phyloP scores from a whole-genome alignment of 305 asterid genomes.

The Ajuga reptans region DNA sequence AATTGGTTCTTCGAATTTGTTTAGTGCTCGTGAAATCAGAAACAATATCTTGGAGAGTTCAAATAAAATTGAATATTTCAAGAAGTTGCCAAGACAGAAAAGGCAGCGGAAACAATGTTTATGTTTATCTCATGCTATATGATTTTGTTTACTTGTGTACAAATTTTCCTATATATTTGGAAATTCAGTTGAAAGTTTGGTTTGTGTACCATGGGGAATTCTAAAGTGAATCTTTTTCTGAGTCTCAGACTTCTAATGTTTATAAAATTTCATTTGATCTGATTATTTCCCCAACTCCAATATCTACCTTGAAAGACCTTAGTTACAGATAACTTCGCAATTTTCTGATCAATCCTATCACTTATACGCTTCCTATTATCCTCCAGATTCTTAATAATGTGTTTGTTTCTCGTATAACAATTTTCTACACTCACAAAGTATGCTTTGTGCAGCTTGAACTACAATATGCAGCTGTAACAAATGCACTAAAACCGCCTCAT shows the following conservation, averaged over 20 bases:
- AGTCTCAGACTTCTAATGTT: not conserved
- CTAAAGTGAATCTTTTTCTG: not conserved
- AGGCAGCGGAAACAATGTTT: not conserved
- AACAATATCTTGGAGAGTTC: not conserved
- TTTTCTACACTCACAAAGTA: constrained; percentile 18
- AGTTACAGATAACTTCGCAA: not conserved
- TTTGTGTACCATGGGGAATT: no score
- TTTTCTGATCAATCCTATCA: not conserved
- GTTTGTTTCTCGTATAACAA: constrained; percentile 13
- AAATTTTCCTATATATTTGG: not conserved
- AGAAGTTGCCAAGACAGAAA: not conserved
- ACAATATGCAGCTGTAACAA: constrained; percentile 57
- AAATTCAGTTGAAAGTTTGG: not conserved
- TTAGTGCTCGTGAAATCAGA: not conserved
- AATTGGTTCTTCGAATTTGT: not conserved
- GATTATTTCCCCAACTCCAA: not conserved
- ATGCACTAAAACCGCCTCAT: constrained; percentile 77
- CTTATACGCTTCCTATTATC: not conserved
- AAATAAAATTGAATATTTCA: not conserved
- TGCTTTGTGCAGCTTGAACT: constrained; percentile 57
- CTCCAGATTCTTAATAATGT: constrained; percentile 5
- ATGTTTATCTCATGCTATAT: not conserved
- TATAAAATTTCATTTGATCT: not conserved
- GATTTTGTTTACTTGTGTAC: not conserved
- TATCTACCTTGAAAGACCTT: not conserved